Evolutionary conservation across 78 protist genomes (phyloP).

Genomic region (Salpingoeca rosetta): DNA sequence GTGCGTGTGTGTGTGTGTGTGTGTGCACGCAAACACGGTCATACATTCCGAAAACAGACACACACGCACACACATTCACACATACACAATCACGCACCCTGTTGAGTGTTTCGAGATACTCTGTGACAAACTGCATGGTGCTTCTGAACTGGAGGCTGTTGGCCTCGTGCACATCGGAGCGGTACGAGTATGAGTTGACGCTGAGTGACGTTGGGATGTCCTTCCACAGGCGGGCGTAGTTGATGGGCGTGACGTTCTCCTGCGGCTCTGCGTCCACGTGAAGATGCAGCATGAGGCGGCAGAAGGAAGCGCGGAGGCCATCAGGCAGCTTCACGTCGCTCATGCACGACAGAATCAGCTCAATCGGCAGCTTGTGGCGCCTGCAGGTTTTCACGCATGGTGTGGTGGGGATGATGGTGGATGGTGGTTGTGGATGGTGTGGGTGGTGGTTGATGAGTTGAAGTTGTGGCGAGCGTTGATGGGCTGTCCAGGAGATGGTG

Average conservation of each 20-base stretch:
- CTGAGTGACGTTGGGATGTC: neutral
- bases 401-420: too few species aligned
- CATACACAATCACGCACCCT: too few species aligned
- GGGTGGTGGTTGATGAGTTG: too few species aligned
- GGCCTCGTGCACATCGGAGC: neutral
- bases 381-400: neutral
- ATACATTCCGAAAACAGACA: too few species aligned
- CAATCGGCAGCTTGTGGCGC: too few species aligned
- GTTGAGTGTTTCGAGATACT: neutral
- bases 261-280: constrained; percentile 25
- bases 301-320: constrained; percentile 19
- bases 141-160: neutral
- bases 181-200: neutral
- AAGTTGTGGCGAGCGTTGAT: too few species aligned
- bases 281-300: constrained; percentile 3
- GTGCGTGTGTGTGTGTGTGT: too few species aligned
- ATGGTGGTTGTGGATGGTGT: too few species aligned
- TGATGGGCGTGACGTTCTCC: constrained; percentile 13
- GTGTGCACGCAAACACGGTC: too few species aligned
- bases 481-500: too few species aligned
- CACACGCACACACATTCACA: too few species aligned
- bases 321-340: neutral
- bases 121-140: neutral
- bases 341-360: neutral
- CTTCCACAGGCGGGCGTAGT: constrained; percentile 7